Evolutionary conservation across 148 eudicot species (phyloP).

Genomic region (Spergularia marina): DNA sequence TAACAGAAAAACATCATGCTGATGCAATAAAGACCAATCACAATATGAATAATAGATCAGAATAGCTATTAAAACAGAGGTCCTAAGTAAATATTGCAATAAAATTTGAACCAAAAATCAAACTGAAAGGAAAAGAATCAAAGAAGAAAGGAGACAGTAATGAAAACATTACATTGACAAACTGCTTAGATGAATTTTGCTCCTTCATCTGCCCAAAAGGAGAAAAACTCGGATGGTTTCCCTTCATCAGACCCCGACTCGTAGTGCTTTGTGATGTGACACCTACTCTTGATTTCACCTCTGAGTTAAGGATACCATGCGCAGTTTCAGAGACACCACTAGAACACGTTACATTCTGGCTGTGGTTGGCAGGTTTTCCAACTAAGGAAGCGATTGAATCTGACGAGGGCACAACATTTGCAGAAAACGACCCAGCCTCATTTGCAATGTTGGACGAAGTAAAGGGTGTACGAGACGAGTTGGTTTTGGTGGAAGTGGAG

Average conservation of each 20-base stretch:
- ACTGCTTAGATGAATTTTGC: slow-evolving; percentile 52
- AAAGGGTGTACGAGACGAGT: slow-evolving; percentile 8
- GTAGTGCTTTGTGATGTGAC: slow-evolving; percentile 29
- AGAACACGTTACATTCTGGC: slow-evolving; percentile 28
- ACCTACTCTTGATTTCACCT: slow-evolving; percentile 30
- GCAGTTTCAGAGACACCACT: slow-evolving; percentile 23
- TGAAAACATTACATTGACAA: slow-evolving; percentile 48
- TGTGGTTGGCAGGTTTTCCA: slow-evolving; percentile 16
- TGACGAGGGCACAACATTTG: slow-evolving; percentile 31
- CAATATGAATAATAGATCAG: background rate
- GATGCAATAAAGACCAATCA: background rate
- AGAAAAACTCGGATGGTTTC: slow-evolving; percentile 33
- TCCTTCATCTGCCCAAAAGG: slow-evolving; percentile 38
- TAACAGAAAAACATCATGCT: background rate
- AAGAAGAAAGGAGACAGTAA: slow-evolving; percentile 1
- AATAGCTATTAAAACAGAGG: background rate
- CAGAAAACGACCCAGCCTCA: slow-evolving; percentile 28
- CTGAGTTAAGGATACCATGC: slow-evolving; percentile 30
- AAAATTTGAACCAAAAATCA: background rate
- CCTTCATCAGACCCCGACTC: slow-evolving; percentile 30
- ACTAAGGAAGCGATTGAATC: slow-evolving; percentile 27
- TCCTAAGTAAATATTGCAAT: no score
- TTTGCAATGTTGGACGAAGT: slow-evolving; percentile 11
- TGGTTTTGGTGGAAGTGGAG: slow-evolving; percentile 19
- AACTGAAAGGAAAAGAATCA: background rate